phyloP scores from a whole-genome alignment of 148 eudicot genomes.

The Chenopodium quinoa region DNA sequence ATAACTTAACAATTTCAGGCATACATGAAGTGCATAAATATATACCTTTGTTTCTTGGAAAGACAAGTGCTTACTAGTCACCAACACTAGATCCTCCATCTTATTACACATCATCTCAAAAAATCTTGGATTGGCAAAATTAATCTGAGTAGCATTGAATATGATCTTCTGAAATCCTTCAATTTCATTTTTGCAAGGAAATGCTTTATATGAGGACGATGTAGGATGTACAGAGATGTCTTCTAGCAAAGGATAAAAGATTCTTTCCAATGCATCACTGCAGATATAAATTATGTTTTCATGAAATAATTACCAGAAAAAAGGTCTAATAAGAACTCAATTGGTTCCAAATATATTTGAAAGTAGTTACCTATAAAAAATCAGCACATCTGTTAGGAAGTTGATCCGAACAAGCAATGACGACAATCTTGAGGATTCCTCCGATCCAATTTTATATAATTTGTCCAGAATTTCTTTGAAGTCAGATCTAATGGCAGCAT shows the following conservation, averaged over 20 bases:
- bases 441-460: constrained; percentile 46
- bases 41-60: constrained; percentile 75
- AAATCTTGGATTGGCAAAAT: constrained; percentile 32
- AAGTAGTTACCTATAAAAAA: constrained; percentile 60
- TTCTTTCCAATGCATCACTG: constrained; percentile 64
- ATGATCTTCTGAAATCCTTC: constrained; percentile 55
- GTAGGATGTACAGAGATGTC: constrained; percentile 33
- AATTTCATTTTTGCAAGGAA: constrained; percentile 50
- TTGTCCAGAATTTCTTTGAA: constrained; percentile 48
- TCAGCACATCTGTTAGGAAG: constrained; percentile 64
- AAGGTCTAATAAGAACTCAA: constrained; percentile 15
- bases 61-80: constrained; percentile 42
- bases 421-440: constrained; percentile 35
- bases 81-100: constrained; percentile 45
- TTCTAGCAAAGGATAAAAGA: constrained; percentile 48
- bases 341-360: constrained; percentile 4
- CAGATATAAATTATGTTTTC: constrained; percentile 18
- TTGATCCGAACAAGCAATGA: constrained; percentile 50
- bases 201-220: constrained; percentile 30
- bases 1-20: background rate
- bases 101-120: constrained; percentile 51
- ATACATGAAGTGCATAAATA: background rate
- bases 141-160: constrained; percentile 35
- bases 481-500: constrained; percentile 56
- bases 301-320: background rate